Evolutionary conservation across 768 basidiomycete species (phyloP).

Genomic region (Hemileccinum rubropunctum): DNA sequence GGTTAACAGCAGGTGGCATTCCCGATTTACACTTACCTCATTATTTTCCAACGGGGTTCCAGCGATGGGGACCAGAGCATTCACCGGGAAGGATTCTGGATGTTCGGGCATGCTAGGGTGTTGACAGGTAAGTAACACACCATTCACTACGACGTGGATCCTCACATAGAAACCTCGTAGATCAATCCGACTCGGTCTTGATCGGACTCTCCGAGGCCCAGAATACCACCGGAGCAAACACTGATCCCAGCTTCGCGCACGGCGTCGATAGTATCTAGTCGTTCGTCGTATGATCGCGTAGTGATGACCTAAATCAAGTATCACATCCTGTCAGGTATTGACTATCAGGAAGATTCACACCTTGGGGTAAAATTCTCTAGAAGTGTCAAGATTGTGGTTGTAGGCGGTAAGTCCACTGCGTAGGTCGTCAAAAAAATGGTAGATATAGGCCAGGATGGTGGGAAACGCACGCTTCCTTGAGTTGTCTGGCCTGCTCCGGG

Average conservation of each 20-base stretch:
- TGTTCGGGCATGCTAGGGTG: conserved; percentile 81
- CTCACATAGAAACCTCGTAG: conserved; percentile 88
- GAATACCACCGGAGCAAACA: conserved; percentile 94
- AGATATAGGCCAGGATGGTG: not conserved
- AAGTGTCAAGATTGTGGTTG: conserved; percentile 98
- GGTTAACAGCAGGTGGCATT: conserved; percentile 6
- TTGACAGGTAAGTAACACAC: conserved; percentile 3
- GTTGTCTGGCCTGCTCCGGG: conserved; percentile 85
- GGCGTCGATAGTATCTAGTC: conserved; percentile 83
- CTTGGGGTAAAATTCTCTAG: conserved; percentile 93
- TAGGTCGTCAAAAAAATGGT: not conserved
- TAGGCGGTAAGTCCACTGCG: conserved; percentile 89
- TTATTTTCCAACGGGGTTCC: conserved; percentile 93
- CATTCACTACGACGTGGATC: conserved; percentile 4
- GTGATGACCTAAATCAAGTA: conserved; percentile 75
- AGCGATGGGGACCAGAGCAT: conserved; percentile 92
- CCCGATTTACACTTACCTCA: conserved; percentile 50
- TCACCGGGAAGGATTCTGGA: conserved; percentile 98
- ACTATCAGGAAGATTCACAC: conserved; percentile 37
- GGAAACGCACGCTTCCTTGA: conserved; percentile 83
- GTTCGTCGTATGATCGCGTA: conserved; percentile 90
- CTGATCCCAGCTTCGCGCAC: conserved; percentile 95
- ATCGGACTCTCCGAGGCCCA: conserved; percentile 91
- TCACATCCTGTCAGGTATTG: not conserved
- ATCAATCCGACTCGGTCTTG: conserved; percentile 90